phyloP scores from a whole-genome alignment of 768 basidiomycete genomes.

The Leccinum subgranulosum region DNA sequence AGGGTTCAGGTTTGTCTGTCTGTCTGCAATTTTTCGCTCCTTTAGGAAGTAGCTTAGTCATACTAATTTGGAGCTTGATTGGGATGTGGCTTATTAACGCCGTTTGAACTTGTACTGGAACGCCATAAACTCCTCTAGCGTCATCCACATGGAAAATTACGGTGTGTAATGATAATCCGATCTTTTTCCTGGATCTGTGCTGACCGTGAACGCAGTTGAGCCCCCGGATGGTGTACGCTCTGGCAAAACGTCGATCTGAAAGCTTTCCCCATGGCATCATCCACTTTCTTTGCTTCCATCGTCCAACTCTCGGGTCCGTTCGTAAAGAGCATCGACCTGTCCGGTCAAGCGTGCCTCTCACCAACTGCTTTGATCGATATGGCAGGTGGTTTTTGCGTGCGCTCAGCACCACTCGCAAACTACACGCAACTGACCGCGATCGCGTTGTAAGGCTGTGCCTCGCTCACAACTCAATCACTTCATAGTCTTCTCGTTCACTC shows the following conservation, averaged over 20 bases:
- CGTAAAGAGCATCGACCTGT: conserved; percentile 55
- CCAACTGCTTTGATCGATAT: conserved; percentile 51
- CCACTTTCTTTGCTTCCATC: conserved; percentile 50
- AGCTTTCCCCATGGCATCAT: conserved; percentile 57
- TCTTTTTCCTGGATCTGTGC: too few relatives aligned
- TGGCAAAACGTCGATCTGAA: conserved; percentile 68
- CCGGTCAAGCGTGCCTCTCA: conserved; percentile 55
- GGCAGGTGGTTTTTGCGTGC: conserved; percentile 51
- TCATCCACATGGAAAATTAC: too few relatives aligned
- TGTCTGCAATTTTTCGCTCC: too few relatives aligned
- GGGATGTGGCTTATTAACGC: too few relatives aligned
- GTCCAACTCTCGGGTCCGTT: conserved; percentile 60
- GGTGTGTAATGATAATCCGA: too few relatives aligned
- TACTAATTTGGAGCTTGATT: too few relatives aligned
- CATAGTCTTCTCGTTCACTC: conserved; percentile 68
- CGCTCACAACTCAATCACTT: conserved; percentile 62
- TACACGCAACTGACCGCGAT: conserved; percentile 69
- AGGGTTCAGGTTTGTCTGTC: too few relatives aligned
- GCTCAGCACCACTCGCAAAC: conserved; percentile 24
- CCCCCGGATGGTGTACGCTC: conserved; percentile 29
- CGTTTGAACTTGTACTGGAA: too few relatives aligned
- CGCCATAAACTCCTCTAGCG: too few relatives aligned
- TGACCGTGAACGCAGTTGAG: too few relatives aligned
- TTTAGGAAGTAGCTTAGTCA: too few relatives aligned
- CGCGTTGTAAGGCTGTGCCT: conserved; percentile 70